Evolutionary conservation across 768 basidiomycete genomes (phyloP).

Genomic region (Strobilomyces dryophilus): DNA sequence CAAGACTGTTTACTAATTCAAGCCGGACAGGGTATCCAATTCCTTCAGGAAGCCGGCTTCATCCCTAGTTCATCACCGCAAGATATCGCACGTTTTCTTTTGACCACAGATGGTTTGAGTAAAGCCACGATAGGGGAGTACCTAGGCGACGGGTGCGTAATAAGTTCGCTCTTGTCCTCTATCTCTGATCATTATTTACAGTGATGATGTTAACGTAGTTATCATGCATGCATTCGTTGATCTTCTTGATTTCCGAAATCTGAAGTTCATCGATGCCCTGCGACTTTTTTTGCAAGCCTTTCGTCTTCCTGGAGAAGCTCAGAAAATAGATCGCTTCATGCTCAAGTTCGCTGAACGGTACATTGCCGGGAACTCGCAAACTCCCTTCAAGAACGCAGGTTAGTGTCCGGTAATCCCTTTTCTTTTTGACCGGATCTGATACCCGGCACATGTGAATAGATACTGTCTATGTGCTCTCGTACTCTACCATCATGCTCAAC

Average conservation of each 20-base stretch:
- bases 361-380: conserved; percentile 81
- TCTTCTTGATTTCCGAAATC: conserved; percentile 77
- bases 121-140: conserved; percentile 98
- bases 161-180: background rate
- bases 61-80: conserved; percentile 67
- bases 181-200: conserved; percentile 30
- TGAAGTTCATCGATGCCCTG: conserved; percentile 85
- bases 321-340: conserved; percentile 99
- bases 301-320: conserved; percentile 94
- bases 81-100: conserved; percentile 81
- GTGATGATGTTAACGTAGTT: conserved; percentile 84
- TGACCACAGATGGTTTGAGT: conserved; percentile 86
- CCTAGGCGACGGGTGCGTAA: conserved; percentile 87
- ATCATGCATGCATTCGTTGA: conserved; percentile 99
- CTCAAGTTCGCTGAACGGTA: conserved; percentile 98
- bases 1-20: background rate
- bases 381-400: conserved; percentile 93
- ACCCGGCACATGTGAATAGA: conserved; percentile 41
- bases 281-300: conserved; percentile 91
- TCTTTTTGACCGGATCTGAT: conserved; percentile 7
- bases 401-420: conserved; percentile 22
- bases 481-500: conserved; percentile 93
- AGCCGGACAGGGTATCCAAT: conserved; percentile 71
- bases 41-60: conserved; percentile 84
- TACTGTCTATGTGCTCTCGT: conserved; percentile 91